A percentile compares a stretch with the other conserved stretches of the same genome.
Conservation (phyloP, 2,329 filamentous ascomycete genomes). For the Chaetoscypha palmicola region DNA sequence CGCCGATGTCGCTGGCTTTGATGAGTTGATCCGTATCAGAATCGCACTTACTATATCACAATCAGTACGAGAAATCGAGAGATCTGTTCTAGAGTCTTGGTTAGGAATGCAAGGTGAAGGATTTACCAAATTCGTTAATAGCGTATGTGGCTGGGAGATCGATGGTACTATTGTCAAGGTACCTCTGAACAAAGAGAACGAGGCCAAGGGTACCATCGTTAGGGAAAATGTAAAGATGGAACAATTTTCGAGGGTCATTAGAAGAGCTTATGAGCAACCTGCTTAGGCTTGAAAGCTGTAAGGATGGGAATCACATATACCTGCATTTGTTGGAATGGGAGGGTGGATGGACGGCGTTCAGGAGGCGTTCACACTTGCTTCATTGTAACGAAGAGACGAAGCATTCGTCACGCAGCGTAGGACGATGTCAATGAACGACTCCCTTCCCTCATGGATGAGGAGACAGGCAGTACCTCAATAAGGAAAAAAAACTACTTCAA, state of each 20-base stretch:
- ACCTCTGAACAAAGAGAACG: constrained; percentile 92
- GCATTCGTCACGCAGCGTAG: too few relatives aligned
- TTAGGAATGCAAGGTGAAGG: constrained; percentile 62
- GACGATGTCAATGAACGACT: too few relatives aligned
- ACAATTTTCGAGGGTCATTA: constrained; percentile 73
- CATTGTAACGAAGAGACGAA: constrained; percentile 13
- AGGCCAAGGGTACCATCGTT: constrained; percentile 92
- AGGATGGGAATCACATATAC: constrained; percentile 9
- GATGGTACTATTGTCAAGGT: constrained; percentile 61
- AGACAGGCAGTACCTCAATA: too few relatives aligned
- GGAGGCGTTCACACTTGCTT: constrained; percentile 4
- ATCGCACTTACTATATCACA: constrained; percentile 85
- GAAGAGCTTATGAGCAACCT: constrained; percentile 79
- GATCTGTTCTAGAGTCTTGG: constrained; percentile 66
- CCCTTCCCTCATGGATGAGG: too few relatives aligned
- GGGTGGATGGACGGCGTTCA: constrained; percentile 23
- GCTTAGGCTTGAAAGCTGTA: constrained; percentile 38
- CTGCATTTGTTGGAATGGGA: constrained; percentile 16
- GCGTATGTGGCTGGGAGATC: constrained; percentile 82
- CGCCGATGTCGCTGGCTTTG: constrained; percentile 89
- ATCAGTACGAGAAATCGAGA: constrained; percentile 65
- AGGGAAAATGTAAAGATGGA: constrained; percentile 91
- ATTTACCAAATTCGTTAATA: constrained; percentile 70
- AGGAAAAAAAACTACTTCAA: too few relatives aligned
- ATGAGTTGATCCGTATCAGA: constrained; percentile 83